phyloP scores from a whole-genome alignment of 306 rosid species.

The Castanea sativa region DNA sequence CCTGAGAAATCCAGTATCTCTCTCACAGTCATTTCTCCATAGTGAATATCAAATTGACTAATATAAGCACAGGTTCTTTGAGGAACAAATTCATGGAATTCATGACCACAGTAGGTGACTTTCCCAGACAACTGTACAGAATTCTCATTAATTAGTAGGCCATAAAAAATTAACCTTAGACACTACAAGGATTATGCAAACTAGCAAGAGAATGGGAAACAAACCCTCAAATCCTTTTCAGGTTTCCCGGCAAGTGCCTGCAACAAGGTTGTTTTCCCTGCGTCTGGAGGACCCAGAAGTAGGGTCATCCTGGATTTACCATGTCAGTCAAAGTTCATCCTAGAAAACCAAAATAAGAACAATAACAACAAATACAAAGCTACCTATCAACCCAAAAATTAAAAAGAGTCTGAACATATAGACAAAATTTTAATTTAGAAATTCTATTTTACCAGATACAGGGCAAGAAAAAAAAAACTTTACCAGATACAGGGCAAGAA shows the following conservation, averaged over 20 bases:
- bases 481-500: neutral
- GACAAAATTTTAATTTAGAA: neutral
- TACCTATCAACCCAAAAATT: no score
- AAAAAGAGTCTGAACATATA: no score
- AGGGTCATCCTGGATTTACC: slow-evolving; percentile 38
- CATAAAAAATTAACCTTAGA: neutral
- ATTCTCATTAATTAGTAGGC: neutral
- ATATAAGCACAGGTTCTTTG: slow-evolving; percentile 42
- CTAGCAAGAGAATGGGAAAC: neutral
- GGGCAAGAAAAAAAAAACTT: slow-evolving; percentile 1
- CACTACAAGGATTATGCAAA: neutral
- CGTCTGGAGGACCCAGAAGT: slow-evolving; percentile 79
- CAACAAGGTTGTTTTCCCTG: slow-evolving; percentile 79
- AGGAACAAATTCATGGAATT: slow-evolving; percentile 61
- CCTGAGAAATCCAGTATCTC: slow-evolving; percentile 73
- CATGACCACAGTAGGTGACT: slow-evolving; percentile 82
- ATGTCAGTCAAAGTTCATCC: neutral
- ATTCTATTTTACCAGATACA: neutral
- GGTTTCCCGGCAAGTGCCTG: slow-evolving; percentile 75
- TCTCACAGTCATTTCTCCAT: slow-evolving; percentile 77
- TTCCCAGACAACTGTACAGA: slow-evolving; percentile 56
- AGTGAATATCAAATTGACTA: slow-evolving; percentile 46
- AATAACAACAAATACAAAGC: neutral
- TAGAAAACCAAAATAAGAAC: neutral
- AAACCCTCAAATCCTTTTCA: slow-evolving; percentile 62